A percentile compares a stretch with the other conserved stretches of the same genome.
Conservation (phyloP, 192 early-diverging fungal species). For the Coemansia sp. region DNA sequence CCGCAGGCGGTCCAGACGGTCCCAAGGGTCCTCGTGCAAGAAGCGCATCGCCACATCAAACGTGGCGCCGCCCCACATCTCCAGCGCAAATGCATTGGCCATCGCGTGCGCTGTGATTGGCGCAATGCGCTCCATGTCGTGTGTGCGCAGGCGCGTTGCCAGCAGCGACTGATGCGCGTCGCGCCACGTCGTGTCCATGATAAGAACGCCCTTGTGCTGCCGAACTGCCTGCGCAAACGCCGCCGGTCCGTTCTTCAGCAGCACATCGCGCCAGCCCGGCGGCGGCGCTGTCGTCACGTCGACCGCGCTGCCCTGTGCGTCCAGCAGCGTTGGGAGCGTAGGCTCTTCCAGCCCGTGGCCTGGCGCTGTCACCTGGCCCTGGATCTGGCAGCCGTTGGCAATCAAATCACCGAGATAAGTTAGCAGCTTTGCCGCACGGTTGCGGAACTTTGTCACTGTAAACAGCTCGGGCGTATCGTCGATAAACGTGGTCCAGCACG, state of each 20-base stretch:
- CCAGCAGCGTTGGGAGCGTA: conserved; percentile 61
- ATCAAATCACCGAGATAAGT: conserved; percentile 87
- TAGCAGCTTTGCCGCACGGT: conserved; percentile 85
- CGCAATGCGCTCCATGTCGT: conserved; percentile 91
- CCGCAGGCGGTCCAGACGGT: conserved; percentile 81
- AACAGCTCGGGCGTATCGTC: conserved; percentile 95
- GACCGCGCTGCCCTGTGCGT: conserved; percentile 49
- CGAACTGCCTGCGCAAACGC: conserved; percentile 92
- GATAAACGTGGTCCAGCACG: conserved; percentile 97
- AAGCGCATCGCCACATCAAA: conserved; percentile 98
- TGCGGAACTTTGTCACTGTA: conserved; percentile 69
- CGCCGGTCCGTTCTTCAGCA: conserved; percentile 80
- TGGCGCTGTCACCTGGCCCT: conserved; percentile 86
- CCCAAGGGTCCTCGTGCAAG: conserved; percentile 97
- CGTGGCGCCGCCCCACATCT: conserved; percentile 98
- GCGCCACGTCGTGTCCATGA: conserved; percentile 98
- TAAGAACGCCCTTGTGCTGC: conserved; percentile 78
- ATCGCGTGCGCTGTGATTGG: conserved; percentile 85
- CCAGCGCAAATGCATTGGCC: conserved; percentile 84
- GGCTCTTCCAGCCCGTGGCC: conserved; percentile 62
- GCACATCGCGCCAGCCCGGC: conserved; percentile 85
- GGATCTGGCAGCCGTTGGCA: conserved; percentile 88
- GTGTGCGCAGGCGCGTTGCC: conserved; percentile 93
- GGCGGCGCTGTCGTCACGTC: conserved; percentile 62
- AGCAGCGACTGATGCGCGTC: conserved; percentile 95